These are phyloP conservation scores for Tylopilus rubrobrunneus DNA, from an alignment of 768 basidiomycete genomes.

Conservation along the genomic window DNA sequence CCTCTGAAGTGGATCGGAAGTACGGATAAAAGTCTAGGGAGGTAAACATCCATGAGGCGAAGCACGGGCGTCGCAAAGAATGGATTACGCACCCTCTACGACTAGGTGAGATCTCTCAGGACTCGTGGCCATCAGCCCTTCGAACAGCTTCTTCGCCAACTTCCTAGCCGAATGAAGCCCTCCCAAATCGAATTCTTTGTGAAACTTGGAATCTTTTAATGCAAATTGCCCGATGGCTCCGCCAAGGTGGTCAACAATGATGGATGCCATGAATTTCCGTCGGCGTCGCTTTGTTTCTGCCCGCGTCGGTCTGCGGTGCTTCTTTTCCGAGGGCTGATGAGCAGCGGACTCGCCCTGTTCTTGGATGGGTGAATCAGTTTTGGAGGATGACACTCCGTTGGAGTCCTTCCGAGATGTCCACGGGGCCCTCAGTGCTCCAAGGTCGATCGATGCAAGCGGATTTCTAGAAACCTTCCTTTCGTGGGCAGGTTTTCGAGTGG, in stretches of 20 bases:
- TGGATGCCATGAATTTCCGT: slow-evolving; percentile 52
- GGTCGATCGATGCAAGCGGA: slow-evolving; percentile 34
- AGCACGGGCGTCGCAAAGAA: neutral
- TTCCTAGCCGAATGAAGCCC: slow-evolving; percentile 60
- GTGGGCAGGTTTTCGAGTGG: slow-evolving; percentile 36
- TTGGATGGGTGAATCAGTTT: neutral
- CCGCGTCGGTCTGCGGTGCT: slow-evolving; percentile 17
- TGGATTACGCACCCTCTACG: slow-evolving; percentile 51
- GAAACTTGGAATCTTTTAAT: slow-evolving; percentile 60
- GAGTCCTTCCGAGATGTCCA: slow-evolving; percentile 17
- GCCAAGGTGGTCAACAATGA: slow-evolving; percentile 66
- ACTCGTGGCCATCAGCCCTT: slow-evolving; percentile 52
- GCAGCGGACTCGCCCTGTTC: slow-evolving; percentile 14
- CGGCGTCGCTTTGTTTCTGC: slow-evolving; percentile 39
- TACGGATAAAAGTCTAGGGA: slow-evolving; percentile 73
- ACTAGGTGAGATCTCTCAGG: slow-evolving; percentile 59
- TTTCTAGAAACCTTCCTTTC: slow-evolving; percentile 46
- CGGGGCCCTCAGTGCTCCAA: slow-evolving; percentile 17
- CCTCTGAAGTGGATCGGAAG: slow-evolving; percentile 67
- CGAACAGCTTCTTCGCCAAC: slow-evolving; percentile 66
- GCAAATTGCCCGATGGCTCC: slow-evolving; percentile 70
- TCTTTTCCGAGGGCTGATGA: slow-evolving; percentile 9
- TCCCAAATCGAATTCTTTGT: slow-evolving; percentile 50
- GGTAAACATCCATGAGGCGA: neutral
- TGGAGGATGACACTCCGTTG: slow-evolving; percentile 1